Conservation (phyloP, 106 monocot genomes). For the Alisma plantagoaquatica region DNA sequence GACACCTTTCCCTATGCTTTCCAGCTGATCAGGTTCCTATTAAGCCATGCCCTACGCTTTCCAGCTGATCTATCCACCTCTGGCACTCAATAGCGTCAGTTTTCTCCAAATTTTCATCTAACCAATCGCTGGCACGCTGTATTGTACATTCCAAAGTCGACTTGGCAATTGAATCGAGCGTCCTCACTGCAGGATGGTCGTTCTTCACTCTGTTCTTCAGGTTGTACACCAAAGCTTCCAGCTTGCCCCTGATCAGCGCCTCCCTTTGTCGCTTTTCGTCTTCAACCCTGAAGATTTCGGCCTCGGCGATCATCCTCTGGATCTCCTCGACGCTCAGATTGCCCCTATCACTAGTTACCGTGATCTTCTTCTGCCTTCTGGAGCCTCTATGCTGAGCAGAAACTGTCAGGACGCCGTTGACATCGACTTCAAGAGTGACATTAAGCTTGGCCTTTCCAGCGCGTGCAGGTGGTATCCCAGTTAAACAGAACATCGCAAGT, state of each 20-base stretch:
- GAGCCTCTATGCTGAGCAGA: constrained; percentile 51
- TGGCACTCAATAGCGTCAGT: too few relatives aligned
- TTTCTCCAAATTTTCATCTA: too few relatives aligned
- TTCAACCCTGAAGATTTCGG: constrained; percentile 30
- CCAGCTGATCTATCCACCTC: too few relatives aligned
- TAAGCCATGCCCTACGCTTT: too few relatives aligned
- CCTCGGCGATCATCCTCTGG: constrained; percentile 8
- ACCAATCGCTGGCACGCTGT: too few relatives aligned
- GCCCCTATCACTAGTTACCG: constrained; percentile 9
- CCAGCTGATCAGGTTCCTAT: too few relatives aligned
- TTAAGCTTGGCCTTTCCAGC: constrained; percentile 40
- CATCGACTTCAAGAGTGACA: constrained; percentile 52
- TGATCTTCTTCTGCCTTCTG: constrained; percentile 20
- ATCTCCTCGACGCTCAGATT: constrained; percentile 14
- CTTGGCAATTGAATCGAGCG: too few relatives aligned
- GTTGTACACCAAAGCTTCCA: too few relatives aligned
- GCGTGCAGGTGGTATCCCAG: constrained; percentile 60
- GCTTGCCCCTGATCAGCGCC: constrained; percentile 37
- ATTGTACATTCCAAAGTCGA: too few relatives aligned
- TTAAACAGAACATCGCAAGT: constrained; percentile 46
- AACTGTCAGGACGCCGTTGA: constrained; percentile 50
- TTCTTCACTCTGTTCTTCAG: too few relatives aligned
- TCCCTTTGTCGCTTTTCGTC: constrained; percentile 38
- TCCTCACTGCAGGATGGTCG: too few relatives aligned
- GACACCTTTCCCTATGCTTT: too few relatives aligned